Conservation (phyloP, 2,329 filamentous ascomycete species). For the Microsporum audouinii region DNA sequence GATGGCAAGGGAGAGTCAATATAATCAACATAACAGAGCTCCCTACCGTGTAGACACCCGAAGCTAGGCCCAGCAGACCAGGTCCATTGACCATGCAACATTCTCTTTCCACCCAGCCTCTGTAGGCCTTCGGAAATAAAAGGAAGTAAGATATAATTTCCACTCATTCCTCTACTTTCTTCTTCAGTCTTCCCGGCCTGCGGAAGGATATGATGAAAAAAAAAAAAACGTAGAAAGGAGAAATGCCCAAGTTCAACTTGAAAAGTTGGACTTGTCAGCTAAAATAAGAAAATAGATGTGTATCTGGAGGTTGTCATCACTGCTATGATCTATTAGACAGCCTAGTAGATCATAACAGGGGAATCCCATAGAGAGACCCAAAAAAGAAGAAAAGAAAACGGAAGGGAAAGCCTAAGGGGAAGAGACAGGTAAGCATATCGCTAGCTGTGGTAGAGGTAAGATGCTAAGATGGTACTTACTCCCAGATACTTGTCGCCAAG, state of each 20-base stretch:
- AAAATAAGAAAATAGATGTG: background rate
- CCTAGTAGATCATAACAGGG: conserved; percentile 5
- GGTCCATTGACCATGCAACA: no score
- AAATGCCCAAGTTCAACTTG: background rate
- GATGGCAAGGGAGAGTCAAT: no score
- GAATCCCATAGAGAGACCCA: conserved; percentile 5
- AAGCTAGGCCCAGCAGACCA: no score
- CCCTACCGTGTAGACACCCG: no score
- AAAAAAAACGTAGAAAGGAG: background rate
- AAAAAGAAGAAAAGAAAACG: background rate
- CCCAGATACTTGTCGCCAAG: conserved; percentile 2
- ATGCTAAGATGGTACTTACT: conserved; percentile 2
- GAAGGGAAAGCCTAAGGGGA: background rate
- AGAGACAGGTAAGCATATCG: background rate
- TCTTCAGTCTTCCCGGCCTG: conserved; percentile 11
- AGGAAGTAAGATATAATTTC: no score
- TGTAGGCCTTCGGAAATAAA: no score
- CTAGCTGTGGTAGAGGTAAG: background rate
- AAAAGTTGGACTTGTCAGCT: background rate
- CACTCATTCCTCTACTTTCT: conserved; percentile 1
- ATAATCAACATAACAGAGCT: no score
- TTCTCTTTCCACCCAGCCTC: no score
- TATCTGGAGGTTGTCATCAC: conserved; percentile 4
- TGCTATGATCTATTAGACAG: background rate
- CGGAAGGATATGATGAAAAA: conserved; percentile 13